Percentiles rank a stretch among this genome's conserved stretches.
Conservation (phyloP, 2,329 filamentous ascomycete species). For the Fusarium sp. region DNA sequence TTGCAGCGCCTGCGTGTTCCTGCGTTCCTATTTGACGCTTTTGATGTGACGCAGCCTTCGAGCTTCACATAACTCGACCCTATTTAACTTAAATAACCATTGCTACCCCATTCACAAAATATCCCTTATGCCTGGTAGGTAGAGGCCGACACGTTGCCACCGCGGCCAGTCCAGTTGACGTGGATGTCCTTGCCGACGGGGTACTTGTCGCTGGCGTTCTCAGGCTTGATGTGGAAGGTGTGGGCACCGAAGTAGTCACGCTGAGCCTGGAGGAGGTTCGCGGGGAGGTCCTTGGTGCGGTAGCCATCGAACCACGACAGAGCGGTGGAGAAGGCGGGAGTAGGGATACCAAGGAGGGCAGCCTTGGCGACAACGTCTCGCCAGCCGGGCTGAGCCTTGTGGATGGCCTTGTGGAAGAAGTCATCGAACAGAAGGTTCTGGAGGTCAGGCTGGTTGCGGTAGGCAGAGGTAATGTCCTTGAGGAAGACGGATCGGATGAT, state of each 20-base stretch:
- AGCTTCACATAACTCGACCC: slow-evolving; percentile 30
- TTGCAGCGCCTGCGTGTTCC: slow-evolving; percentile 39
- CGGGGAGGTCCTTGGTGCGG: slow-evolving; percentile 95
- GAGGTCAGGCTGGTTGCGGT: slow-evolving; percentile 92
- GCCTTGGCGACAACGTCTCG: slow-evolving; percentile 91
- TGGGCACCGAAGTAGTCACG: slow-evolving; percentile 99
- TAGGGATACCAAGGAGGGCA: slow-evolving; percentile 94
- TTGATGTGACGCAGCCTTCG: slow-evolving; percentile 37
- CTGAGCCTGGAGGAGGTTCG: slow-evolving; percentile 98
- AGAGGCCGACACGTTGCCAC: slow-evolving; percentile 95
- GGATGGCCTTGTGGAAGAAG: slow-evolving; percentile 99
- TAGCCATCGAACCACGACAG: slow-evolving; percentile 99
- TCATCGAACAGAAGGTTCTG: slow-evolving; percentile 99
- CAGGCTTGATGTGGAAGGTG: slow-evolving; percentile 90
- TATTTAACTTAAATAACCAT: slow-evolving; percentile 35
- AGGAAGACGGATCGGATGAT: slow-evolving; percentile 99
- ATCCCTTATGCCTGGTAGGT: slow-evolving; percentile 90
- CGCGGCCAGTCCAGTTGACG: slow-evolving; percentile 99
- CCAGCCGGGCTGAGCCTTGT: slow-evolving; percentile 94
- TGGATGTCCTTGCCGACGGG: slow-evolving; percentile 89
- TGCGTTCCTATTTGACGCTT: slow-evolving; percentile 41
- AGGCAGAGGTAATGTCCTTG: slow-evolving; percentile 98
- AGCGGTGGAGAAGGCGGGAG: slow-evolving; percentile 95
- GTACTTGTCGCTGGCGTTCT: slow-evolving; percentile 82
- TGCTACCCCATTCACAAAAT: slow-evolving; percentile 23